These are phyloP conservation scores for Exophiala sideris DNA, from an alignment of 2,329 filamentous ascomycete genomes.

Conservation along the genomic window DNA sequence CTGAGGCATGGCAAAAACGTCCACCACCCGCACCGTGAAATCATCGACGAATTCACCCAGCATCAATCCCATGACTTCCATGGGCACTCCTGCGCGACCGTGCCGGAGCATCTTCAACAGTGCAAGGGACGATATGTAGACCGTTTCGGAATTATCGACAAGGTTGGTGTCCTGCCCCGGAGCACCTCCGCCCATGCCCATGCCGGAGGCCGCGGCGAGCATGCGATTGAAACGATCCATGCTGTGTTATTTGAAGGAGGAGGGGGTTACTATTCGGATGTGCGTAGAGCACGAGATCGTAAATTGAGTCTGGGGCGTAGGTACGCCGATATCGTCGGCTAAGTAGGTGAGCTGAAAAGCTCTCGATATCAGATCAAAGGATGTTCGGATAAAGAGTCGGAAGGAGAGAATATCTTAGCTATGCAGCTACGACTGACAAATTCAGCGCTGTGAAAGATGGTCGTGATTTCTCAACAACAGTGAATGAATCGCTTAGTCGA, in stretches of 20 bases:
- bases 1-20: slow-evolving; percentile 99
- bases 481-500: neutral
- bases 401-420: neutral
- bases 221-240: slow-evolving; percentile 95
- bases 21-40: slow-evolving; percentile 96
- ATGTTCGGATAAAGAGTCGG: neutral
- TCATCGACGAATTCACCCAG: slow-evolving; percentile 98
- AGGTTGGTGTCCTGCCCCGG: slow-evolving; percentile 73
- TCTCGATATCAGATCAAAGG: neutral
- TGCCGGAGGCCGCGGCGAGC: slow-evolving; percentile 69
- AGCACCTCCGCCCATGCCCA: slow-evolving; percentile 54
- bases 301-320: neutral
- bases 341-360: no score
- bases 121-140: slow-evolving; percentile 97
- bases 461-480: neutral
- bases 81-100: slow-evolving; percentile 93
- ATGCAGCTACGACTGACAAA: no score
- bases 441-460: neutral
- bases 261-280: neutral
- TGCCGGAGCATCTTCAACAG: slow-evolving; percentile 98
- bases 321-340: neutral
- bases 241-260: slow-evolving; percentile 25
- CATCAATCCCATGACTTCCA: slow-evolving; percentile 99
- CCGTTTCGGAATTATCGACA: slow-evolving; percentile 98
- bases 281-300: neutral